phyloP scores from a whole-genome alignment of 805 yeast species.

The Candida coleopterorum region DNA sequence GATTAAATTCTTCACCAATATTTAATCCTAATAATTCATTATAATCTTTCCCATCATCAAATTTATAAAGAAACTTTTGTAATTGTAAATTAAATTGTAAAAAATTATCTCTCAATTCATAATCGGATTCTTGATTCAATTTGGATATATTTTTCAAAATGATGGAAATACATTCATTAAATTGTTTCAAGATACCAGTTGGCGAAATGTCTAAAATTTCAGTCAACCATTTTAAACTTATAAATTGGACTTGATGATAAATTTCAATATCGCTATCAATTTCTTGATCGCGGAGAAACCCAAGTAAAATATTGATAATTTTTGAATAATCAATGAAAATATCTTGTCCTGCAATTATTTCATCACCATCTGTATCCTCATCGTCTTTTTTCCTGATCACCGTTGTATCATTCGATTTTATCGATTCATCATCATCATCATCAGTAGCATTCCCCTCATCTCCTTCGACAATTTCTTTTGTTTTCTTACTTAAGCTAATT shows the following conservation, averaged over 20 bases:
- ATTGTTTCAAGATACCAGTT: constrained; percentile 62
- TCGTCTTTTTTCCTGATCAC: constrained; percentile 11
- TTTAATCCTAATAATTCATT: constrained; percentile 41
- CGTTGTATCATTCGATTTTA: constrained; percentile 23
- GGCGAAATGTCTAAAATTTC: constrained; percentile 72
- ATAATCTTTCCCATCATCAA: constrained; percentile 14
- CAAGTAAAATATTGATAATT: constrained; percentile 75
- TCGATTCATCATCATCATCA: constrained; percentile 19
- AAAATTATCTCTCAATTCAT: constrained; percentile 33
- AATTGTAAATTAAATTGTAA: constrained; percentile 30
- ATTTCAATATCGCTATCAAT: constrained; percentile 35
- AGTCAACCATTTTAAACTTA: constrained; percentile 78
- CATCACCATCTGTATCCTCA: constrained; percentile 17
- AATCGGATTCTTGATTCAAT: constrained; percentile 32
- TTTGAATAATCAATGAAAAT: constrained; percentile 74
- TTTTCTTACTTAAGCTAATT: constrained; percentile 20
- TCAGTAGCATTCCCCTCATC: constrained; percentile 5
- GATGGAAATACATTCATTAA: constrained; percentile 71
- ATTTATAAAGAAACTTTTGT: constrained; percentile 26
- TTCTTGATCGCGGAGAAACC: constrained; percentile 47
- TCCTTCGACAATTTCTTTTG: constrained; percentile 1
- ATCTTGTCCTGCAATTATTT: constrained; percentile 55
- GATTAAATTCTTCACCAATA: constrained; percentile 37
- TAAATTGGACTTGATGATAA: constrained; percentile 61
- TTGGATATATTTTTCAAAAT: constrained; percentile 43